Evolutionary conservation across 345 rosid genomes (phyloP), one percentile per base, ranked within the genome.

Genomic region (Passiflora organensis): DNA sequence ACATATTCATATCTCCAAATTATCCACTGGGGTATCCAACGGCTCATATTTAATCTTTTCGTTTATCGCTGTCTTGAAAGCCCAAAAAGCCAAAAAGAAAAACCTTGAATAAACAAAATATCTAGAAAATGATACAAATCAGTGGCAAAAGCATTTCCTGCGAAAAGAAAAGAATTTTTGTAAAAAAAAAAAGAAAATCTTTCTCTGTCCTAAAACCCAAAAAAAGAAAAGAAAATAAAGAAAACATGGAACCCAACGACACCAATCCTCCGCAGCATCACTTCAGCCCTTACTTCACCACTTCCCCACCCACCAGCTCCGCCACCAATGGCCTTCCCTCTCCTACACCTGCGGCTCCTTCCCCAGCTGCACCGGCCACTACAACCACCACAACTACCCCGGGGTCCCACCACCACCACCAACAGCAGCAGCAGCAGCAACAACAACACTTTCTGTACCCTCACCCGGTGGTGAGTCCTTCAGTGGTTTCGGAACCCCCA

Each of bases 241-340:
- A 37, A 6, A 37, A 37, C 13, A 80, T 85, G 89, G 89, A 82
- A 73, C 78, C 78, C 28, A 76, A 82, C 76, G 91, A 13, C 59
- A 46, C 20, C 70, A 47, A 43, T 70, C 43, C 55, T 6, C 63
- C 3, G 8, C 34, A 28, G 34, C 34, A 8, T 2, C 34, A 28
- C 11, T 15, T 39, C 71, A 55, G 61, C 67, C 20, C 48, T 18
- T 63, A 59, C 48, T 41, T 50, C 48, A 39, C 55, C 38, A 11
- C 41, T 25, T 6, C 17, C 42, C 17, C 73, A 63, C 6, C 59
- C 60, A 22, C 70, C 75, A 21, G 75, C 76, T 41, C 84, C 72
- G 36, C 82, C 39, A 75, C 76, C 72, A 90, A 84, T 77, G 97
- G 82, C 59, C 70, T 82, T 56, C 67, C 83, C 3, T 78, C 85